Conservation (phyloP, 2,329 filamentous ascomycete species). For the Ophiostoma ulmi region DNA sequence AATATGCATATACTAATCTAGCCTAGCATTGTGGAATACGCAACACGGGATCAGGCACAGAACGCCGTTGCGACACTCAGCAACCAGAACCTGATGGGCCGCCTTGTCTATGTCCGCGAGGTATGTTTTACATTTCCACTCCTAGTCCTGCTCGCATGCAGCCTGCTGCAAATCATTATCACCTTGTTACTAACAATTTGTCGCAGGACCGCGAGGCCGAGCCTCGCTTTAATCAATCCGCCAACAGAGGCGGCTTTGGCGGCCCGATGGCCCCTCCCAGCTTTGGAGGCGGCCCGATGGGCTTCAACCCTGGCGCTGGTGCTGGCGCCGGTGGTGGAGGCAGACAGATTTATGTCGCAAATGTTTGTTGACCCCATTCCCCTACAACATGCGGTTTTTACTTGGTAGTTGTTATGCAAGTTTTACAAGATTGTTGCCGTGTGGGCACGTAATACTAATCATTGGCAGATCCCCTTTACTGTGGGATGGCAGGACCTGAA, state of each 20-base stretch:
- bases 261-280: constrained; percentile 33
- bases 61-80: constrained; percentile 94
- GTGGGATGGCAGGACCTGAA: constrained; percentile 99
- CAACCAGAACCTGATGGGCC: constrained; percentile 98
- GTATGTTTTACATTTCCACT: constrained; percentile 45
- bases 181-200: not conserved
- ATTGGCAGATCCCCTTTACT: constrained; percentile 78
- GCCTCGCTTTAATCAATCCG: constrained; percentile 81
- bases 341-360: constrained; percentile 94
- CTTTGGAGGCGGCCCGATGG: constrained; percentile 39
- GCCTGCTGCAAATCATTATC: not conserved
- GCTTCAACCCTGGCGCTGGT: constrained; percentile 41
- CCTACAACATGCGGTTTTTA: not conserved
- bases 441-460: not conserved
- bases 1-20: not conserved
- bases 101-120: constrained; percentile 97
- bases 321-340: constrained; percentile 55
- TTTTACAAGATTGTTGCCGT: not conserved
- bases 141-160: no score
- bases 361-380: constrained; percentile 65
- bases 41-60: constrained; percentile 97
- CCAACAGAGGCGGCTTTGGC: constrained; percentile 58
- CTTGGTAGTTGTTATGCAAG: not conserved
- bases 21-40: constrained; percentile 98
- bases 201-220: constrained; percentile 91